A percentile compares a stretch with the other conserved stretches of the same genome.
phyloP scores from a whole-genome alignment of 2,329 filamentous ascomycete genomes.

The Fusarium nelsonii region DNA sequence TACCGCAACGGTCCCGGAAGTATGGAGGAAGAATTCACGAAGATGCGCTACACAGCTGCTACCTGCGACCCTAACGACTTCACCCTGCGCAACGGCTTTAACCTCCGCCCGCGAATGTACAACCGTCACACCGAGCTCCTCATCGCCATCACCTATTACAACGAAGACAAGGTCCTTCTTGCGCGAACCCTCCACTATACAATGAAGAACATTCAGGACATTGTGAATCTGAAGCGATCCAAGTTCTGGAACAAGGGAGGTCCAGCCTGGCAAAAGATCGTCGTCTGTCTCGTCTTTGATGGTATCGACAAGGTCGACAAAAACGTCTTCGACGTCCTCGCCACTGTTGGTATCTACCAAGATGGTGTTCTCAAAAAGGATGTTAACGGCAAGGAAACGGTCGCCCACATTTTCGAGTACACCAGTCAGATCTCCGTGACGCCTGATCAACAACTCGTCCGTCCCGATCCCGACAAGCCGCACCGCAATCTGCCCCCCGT shows the following conservation, averaged over 20 bases:
- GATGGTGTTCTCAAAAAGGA: constrained; percentile 46
- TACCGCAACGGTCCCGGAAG: constrained; percentile 39
- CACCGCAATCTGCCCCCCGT: constrained; percentile 42
- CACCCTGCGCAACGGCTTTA: constrained; percentile 44
- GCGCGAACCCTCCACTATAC: constrained; percentile 43
- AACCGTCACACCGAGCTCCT: constrained; percentile 45
- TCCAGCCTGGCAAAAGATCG: constrained; percentile 46
- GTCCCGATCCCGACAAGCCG: constrained; percentile 38
- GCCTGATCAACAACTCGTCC: constrained; percentile 45
- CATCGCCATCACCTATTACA: constrained; percentile 47
- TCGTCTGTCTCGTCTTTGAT: constrained; percentile 46
- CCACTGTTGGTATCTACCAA: constrained; percentile 45
- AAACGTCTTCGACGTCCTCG: constrained; percentile 46
- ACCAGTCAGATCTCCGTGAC: constrained; percentile 46
- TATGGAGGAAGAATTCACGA: constrained; percentile 43
- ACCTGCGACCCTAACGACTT: constrained; percentile 47
- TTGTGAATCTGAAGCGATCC: constrained; percentile 45
- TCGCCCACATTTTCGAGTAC: constrained; percentile 46
- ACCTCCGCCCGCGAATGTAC: constrained; percentile 46
- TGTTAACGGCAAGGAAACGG: constrained; percentile 45
- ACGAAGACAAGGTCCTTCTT: constrained; percentile 46
- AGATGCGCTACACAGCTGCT: constrained; percentile 47
- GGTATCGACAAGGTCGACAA: constrained; percentile 46
- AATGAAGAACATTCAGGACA: constrained; percentile 46
- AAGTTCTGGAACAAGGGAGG: constrained; percentile 47